These are phyloP conservation scores for Colletotrichum chlorophyti DNA, from an alignment of 2,329 filamentous ascomycete species.

Conservation along the genomic window DNA sequence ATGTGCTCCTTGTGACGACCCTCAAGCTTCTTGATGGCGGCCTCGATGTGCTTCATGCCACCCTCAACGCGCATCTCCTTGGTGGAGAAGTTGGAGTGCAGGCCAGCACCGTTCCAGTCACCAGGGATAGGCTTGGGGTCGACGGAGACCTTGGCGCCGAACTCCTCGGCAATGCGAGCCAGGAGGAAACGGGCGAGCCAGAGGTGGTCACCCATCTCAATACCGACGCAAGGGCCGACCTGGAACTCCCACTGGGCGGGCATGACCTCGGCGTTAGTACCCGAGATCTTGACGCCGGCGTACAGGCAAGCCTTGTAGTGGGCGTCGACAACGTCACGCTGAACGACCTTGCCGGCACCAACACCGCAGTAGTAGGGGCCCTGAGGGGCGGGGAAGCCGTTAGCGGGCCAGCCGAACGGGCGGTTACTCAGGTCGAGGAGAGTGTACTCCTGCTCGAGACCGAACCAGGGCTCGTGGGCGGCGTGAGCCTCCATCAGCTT, in stretches of 20 bases:
- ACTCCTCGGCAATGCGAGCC: slow-evolving; percentile 91
- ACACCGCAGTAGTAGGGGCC: slow-evolving; percentile 93
- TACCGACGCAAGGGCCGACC: slow-evolving; percentile 88
- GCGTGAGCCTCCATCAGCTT: slow-evolving; percentile 90
- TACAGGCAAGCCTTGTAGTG: slow-evolving; percentile 78
- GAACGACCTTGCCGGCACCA: slow-evolving; percentile 94
- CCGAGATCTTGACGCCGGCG: slow-evolving; percentile 90
- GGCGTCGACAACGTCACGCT: slow-evolving; percentile 96
- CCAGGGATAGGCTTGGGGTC: slow-evolving; percentile 95
- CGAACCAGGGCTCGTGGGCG: slow-evolving; percentile 91
- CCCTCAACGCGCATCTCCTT: slow-evolving; percentile 84
- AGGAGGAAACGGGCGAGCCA: slow-evolving; percentile 88
- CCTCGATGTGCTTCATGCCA: slow-evolving; percentile 95
- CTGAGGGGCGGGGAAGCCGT: slow-evolving; percentile 90
- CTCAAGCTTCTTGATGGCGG: slow-evolving; percentile 83
- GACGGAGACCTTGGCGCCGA: slow-evolving; percentile 94
- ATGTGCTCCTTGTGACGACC: slow-evolving; percentile 84
- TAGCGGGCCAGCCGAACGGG: slow-evolving; percentile 81
- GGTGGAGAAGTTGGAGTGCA: slow-evolving; percentile 94
- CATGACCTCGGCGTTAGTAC: slow-evolving; percentile 99
- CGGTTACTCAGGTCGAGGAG: slow-evolving; percentile 84
- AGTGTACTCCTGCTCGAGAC: slow-evolving; percentile 85
- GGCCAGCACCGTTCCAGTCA: slow-evolving; percentile 88
- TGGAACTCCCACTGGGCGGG: slow-evolving; percentile 98
- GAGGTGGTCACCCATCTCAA: slow-evolving; percentile 93